Percentiles rank a stretch among this genome's conserved stretches.
These are phyloP conservation scores for Lithohypha guttulata DNA, from an alignment of 2,329 filamentous ascomycete species.

Conservation along the genomic window DNA sequence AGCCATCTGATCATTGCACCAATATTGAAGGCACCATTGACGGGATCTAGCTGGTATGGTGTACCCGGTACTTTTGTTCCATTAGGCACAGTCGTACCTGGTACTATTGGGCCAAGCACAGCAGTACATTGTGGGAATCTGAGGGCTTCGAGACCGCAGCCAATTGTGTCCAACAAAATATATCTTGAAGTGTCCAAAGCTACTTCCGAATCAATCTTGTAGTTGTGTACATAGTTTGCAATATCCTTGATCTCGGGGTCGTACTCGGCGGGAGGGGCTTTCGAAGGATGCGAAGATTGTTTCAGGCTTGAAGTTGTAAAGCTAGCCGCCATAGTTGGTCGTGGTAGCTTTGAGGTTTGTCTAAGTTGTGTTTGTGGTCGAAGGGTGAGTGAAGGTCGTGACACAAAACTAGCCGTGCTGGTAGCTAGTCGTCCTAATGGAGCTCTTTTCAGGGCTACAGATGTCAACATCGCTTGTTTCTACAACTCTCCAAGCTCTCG, in stretches of 20 bases:
- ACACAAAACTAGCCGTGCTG: constrained; percentile 14
- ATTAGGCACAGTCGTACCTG: constrained; percentile 82
- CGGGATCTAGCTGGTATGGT: constrained; percentile 84
- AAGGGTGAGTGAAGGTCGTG: constrained; percentile 6
- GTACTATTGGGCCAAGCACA: constrained; percentile 81
- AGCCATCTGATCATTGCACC: constrained; percentile 98
- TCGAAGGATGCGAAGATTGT: constrained; percentile 29
- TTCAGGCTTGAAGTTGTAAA: constrained; percentile 36
- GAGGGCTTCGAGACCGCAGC: constrained; percentile 90
- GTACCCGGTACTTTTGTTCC: constrained; percentile 87
- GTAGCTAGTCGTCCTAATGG: constrained; percentile 20
- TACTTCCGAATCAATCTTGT: constrained; percentile 79
- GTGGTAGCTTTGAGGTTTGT: not conserved
- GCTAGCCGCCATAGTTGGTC: constrained; percentile 16
- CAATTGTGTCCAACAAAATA: constrained; percentile 92
- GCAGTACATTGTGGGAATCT: constrained; percentile 94
- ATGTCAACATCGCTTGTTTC: constrained; percentile 18
- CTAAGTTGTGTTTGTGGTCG: not conserved
- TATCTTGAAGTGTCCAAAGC: constrained; percentile 94
- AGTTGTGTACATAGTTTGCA: constrained; percentile 87
- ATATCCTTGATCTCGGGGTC: constrained; percentile 93
- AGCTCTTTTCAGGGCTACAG: constrained; percentile 16
- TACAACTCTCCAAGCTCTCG: too few relatives aligned
- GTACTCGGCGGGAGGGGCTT: constrained; percentile 47
- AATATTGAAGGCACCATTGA: constrained; percentile 97